Evolutionary conservation across 78 protist species (phyloP), one percentile per base, ranked within the genome.

Genomic region (Ministeria vibrans): DNA sequence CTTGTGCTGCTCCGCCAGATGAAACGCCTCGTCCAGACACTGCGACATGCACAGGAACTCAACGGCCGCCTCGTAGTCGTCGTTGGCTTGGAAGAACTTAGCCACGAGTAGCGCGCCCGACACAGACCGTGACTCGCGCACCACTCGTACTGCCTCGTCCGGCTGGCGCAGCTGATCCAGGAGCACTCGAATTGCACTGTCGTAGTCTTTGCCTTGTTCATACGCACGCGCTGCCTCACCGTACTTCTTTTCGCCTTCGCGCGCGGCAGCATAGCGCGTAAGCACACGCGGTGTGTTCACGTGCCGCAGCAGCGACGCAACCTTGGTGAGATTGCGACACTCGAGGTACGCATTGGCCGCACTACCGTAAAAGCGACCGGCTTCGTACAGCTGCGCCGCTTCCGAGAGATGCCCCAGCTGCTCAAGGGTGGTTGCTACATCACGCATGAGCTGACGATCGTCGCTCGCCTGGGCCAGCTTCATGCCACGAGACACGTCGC

Each of bases 21-120:
- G 75, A 78, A 79, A 83, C 42, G 92, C 94, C 32, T 85, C 88
- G 18, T 86, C 81, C 30, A 42, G 1, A 43, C 2, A 1, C 49
- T 80, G 55, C 15, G 89, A 86, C 6, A 83, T 42, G 32, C 84
- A 25, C 32, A 90, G 59, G 74, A 90, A 90, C 79, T 90, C 90
- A 59, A 92, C 68, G 55, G 92, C 89, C 0, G 59, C 0, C 6
- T 53, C 45, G 51, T 5, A 18, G 62, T 89, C 90, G 43, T 81
- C 80, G 39, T 0, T 0, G 23, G 43, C 27, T 62, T 27, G 43
- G 81, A 88, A 86, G 79, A 51, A 53, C 43, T 39, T 0, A 0
- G 91, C 94, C 36, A 85, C 83, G 38, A 85, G 2, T 41, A 0
- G 32, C 18, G 94, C 94, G 49, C 87, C 84, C 45, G 55, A 80